These are phyloP conservation scores for Tulasnella sp. DNA, from an alignment of 768 basidiomycete genomes.

Conservation along the genomic window DNA sequence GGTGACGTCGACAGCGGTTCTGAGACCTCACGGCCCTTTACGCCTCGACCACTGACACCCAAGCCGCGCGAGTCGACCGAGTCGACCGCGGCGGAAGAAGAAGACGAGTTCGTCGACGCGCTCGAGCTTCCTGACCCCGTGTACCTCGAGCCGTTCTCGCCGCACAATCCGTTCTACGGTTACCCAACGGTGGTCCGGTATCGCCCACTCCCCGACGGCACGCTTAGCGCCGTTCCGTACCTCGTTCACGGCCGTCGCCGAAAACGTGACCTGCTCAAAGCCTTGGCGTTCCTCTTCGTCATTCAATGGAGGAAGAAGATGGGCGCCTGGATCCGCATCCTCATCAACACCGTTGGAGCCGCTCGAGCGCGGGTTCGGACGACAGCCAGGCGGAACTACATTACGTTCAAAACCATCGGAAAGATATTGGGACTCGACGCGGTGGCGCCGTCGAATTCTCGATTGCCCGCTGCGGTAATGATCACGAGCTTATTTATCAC, in stretches of 20 bases:
- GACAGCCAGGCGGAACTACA: not conserved
- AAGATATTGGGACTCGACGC: slow-evolving; percentile 4
- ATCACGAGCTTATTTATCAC: not conserved
- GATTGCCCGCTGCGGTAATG: not conserved
- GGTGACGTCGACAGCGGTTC: not conserved
- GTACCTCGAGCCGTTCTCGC: slow-evolving; percentile 23
- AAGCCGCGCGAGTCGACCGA: not conserved
- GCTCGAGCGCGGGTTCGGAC: not conserved
- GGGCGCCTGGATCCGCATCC: not conserved
- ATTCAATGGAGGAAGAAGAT: slow-evolving; percentile 18
- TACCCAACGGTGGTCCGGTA: slow-evolving; percentile 34
- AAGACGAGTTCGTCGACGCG: not conserved
- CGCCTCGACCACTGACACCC: slow-evolving; percentile 16
- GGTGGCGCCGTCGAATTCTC: not conserved
- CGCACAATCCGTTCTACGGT: slow-evolving; percentile 35
- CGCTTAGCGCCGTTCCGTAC: slow-evolving; percentile 8
- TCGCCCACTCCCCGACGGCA: slow-evolving; percentile 13
- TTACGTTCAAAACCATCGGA: not conserved
- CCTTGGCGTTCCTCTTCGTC: slow-evolving; percentile 31
- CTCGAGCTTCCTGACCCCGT: slow-evolving; percentile 11
- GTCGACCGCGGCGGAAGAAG: slow-evolving; percentile 6
- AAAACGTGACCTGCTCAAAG: slow-evolving; percentile 33
- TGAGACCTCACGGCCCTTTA: not conserved
- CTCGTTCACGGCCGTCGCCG: slow-evolving; percentile 33
- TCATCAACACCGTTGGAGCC: not conserved